A percentile compares a stretch with the other conserved stretches of the same genome.
phyloP scores from a whole-genome alignment of 2,329 filamentous ascomycete species.

The Colletotrichum agaves region DNA sequence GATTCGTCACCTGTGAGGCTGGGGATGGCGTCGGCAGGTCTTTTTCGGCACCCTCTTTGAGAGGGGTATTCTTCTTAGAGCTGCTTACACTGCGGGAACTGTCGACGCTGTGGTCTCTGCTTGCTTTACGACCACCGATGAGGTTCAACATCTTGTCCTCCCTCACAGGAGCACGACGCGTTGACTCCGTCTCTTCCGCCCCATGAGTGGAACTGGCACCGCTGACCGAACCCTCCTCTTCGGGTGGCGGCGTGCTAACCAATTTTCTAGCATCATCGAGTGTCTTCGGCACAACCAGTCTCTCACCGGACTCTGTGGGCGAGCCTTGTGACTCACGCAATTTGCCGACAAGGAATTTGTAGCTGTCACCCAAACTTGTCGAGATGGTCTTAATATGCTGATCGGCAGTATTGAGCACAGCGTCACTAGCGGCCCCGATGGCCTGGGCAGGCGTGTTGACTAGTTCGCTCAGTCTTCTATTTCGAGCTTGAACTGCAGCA shows the following conservation, averaged over 20 bases:
- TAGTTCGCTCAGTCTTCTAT: slow-evolving; percentile 83
- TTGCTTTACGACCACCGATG: slow-evolving; percentile 71
- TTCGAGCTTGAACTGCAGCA: slow-evolving; percentile 65
- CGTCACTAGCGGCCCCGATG: slow-evolving; percentile 84
- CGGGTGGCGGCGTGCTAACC: slow-evolving; percentile 76
- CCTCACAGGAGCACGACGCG: slow-evolving; percentile 45
- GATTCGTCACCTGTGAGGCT: slow-evolving; percentile 22
- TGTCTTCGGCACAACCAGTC: slow-evolving; percentile 81
- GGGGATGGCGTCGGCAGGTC: slow-evolving; percentile 35
- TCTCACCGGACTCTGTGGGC: slow-evolving; percentile 52
- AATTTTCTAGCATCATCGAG: slow-evolving; percentile 92
- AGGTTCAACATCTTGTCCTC: slow-evolving; percentile 78
- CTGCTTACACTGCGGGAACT: slow-evolving; percentile 74
- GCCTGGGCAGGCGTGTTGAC: slow-evolving; percentile 86
- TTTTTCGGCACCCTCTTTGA: slow-evolving; percentile 54
- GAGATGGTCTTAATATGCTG: slow-evolving; percentile 93
- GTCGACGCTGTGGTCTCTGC: slow-evolving; percentile 80
- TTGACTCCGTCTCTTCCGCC: slow-evolving; percentile 48
- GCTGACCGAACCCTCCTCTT: slow-evolving; percentile 70
- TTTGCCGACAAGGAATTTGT: slow-evolving; percentile 91
- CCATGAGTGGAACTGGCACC: slow-evolving; percentile 64
- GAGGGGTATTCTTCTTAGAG: slow-evolving; percentile 66
- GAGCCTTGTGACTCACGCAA: slow-evolving; percentile 76
- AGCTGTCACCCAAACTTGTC: slow-evolving; percentile 88
- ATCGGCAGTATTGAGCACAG: slow-evolving; percentile 87